Evolutionary conservation across 441 rosid genomes (phyloP).

Genomic region (Arabidopsis lyrata): DNA sequence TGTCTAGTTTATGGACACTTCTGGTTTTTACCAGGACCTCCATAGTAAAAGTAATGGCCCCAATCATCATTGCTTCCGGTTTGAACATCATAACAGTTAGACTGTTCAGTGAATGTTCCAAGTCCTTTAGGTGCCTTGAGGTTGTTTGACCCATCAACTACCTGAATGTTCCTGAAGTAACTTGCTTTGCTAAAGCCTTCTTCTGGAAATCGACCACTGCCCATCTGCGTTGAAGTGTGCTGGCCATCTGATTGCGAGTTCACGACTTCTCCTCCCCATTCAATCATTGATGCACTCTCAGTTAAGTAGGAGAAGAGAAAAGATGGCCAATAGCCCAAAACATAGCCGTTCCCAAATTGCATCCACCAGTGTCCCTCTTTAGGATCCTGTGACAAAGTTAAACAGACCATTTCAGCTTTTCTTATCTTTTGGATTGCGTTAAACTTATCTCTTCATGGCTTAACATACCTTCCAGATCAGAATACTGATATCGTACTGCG

Average conservation of each 20-base stretch:
- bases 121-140: conserved; percentile 91
- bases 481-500: conserved; percentile 93
- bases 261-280: conserved; percentile 99
- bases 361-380: conserved; percentile 99
- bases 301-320: conserved; percentile 92
- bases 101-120: conserved; percentile 88
- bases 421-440: not conserved
- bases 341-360: conserved; percentile 90
- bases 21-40: conserved; percentile 94
- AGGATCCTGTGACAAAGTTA: conserved; percentile 67
- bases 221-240: conserved; percentile 98
- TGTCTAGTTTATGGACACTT: conserved; percentile 62
- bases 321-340: conserved; percentile 96
- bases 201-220: conserved; percentile 93
- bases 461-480: conserved; percentile 93
- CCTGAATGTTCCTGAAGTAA: conserved; percentile 90
- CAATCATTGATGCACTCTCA: conserved; percentile 94
- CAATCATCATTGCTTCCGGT: conserved; percentile 86
- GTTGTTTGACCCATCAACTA: conserved; percentile 89
- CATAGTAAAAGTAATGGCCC: conserved; percentile 98
- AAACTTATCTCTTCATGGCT: conserved; percentile 20
- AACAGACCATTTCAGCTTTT: conserved; percentile 17
- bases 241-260: conserved; percentile 81
- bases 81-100: conserved; percentile 94
- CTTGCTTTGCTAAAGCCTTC: conserved; percentile 95